Evolutionary conservation across 805 yeast genomes (phyloP), one percentile per base, ranked within the genome.

Genomic region (Candida cerambycidarum): DNA sequence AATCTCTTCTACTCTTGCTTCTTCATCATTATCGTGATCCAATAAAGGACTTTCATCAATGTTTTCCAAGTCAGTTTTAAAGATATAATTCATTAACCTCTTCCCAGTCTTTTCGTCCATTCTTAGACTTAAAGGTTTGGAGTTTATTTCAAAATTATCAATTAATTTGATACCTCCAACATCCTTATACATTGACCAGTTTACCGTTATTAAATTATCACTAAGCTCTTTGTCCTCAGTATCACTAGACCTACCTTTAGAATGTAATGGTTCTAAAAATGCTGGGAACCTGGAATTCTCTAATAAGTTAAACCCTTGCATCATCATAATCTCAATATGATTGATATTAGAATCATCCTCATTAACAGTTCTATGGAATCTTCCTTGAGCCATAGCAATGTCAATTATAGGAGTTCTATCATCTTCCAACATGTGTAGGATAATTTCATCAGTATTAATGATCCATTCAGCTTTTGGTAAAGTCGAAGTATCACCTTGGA

Each of bases 281-380:
- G 58, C 58, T 2, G 63, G 63, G 39, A 56, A 70, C 34, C 46
- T 42, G 0, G 75, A 62, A 11, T 54, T 53, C 4, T 54, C 51
- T n/a, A 70, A 49, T 29, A 65, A 55, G 39, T 65, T 67, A 42
- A 62, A 58, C 6, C 66, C 71, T 43, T 68, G 69, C 56, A 71
- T 61, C 59, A 61, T 59, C 34, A 53, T 56, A 27, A 71, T 57
- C 33, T 67, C 67, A 17, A 71, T 45, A 19, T 57, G 48, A 43
- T 71, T 71, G 18, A 56, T 56, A 42, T 71, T 67, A 12, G 73
- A 67, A 7, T 73, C 75, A 45, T 68, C 67, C 25, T 66, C 75
- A 35, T 61, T 62, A 18, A 67, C 56, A 3, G 55, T 38, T 42
- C 76, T 43, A 42, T 54, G 55, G 52, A 57, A 69, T 2, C 49